These are phyloP conservation scores for Camellia oleifera DNA, from an alignment of 179 eudicot genomes.

Conservation along the genomic window DNA sequence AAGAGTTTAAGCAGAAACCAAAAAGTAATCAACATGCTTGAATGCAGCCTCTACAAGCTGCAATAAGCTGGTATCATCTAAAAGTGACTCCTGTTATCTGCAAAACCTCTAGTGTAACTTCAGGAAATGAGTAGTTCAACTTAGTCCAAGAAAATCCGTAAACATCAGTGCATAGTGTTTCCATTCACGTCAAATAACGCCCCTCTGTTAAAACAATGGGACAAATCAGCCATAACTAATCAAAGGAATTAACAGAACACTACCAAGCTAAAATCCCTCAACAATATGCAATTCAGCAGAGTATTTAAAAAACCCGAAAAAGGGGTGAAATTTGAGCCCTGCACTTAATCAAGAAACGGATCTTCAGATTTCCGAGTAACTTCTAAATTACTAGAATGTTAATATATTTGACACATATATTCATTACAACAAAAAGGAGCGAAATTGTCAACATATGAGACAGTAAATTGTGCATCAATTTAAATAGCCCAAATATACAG, in stretches of 20 bases:
- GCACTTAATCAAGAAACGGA: not conserved
- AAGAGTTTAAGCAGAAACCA: slow-evolving; percentile 48
- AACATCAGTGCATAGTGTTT: slow-evolving; percentile 17
- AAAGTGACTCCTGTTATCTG: slow-evolving; percentile 31
- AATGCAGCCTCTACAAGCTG: slow-evolving; percentile 81
- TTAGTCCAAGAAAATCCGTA: not conserved
- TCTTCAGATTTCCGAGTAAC: not conserved
- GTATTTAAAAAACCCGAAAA: not conserved
- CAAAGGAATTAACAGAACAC: slow-evolving; percentile 4
- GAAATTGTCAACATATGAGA: not conserved
- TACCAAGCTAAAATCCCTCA: not conserved
- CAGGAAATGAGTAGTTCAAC: slow-evolving; percentile 11
- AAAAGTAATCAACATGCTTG: slow-evolving; percentile 72
- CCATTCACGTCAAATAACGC: slow-evolving; percentile 36
- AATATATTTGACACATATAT: not conserved
- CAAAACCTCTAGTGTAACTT: slow-evolving; percentile 5
- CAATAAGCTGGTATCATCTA: slow-evolving; percentile 72
- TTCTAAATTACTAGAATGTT: not conserved
- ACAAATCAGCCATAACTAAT: not conserved
- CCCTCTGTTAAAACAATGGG: slow-evolving; percentile 32
- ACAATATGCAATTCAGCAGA: not conserved
- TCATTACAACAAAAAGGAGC: not conserved
- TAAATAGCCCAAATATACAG: not conserved
- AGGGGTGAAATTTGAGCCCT: not conserved
- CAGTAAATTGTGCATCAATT: not conserved